These are phyloP conservation scores for Penicillium simplicissimum DNA, from an alignment of 495 filamentous ascomycete genomes.

Conservation along the genomic window DNA sequence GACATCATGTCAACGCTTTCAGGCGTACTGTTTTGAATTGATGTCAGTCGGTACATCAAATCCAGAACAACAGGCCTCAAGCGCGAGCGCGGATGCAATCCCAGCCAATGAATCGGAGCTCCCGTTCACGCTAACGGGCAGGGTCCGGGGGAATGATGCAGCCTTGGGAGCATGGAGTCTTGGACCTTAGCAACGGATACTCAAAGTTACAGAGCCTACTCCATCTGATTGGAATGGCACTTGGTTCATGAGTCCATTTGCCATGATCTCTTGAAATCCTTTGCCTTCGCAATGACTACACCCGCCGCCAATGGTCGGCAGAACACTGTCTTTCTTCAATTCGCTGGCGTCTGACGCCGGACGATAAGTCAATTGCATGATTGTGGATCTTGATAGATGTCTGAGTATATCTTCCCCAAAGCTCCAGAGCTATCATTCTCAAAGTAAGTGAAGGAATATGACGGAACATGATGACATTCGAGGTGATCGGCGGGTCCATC, in stretches of 20 bases:
- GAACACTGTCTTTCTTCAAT: neutral
- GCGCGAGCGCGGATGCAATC: conserved; percentile 17
- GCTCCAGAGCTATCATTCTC: neutral
- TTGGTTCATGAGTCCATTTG: neutral
- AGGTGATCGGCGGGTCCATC: neutral
- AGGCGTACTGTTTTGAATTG: neutral
- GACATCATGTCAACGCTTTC: neutral
- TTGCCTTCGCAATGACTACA: neutral
- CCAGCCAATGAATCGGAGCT: conserved; percentile 16
- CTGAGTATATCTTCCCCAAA: neutral
- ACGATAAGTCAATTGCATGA: neutral
- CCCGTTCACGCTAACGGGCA: neutral
- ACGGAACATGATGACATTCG: conserved; percentile 19
- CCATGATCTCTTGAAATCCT: neutral
- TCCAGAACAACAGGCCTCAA: neutral
- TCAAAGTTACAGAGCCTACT: neutral
- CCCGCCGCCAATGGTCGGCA: neutral
- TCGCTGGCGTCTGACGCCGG: neutral
- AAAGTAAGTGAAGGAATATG: neutral
- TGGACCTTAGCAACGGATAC: neutral
- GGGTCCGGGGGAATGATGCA: conserved; percentile 3
- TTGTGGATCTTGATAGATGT: neutral
- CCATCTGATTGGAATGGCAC: neutral
- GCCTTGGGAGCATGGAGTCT: neutral
- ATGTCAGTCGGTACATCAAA: neutral